Conservation (phyloP, 768 basidiomycete genomes). For the Collybia sp. region DNA sequence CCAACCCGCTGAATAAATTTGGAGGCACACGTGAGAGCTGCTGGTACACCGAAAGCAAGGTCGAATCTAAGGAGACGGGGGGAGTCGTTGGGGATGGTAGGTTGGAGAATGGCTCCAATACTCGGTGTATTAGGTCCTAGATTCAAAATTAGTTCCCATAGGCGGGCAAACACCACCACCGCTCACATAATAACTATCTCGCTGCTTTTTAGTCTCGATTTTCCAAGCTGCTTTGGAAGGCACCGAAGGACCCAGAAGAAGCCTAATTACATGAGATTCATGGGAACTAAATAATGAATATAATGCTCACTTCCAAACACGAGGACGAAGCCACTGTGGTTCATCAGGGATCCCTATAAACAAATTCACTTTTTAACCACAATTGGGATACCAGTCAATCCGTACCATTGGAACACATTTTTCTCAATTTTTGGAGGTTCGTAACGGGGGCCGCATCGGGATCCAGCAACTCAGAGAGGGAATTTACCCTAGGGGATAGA, state of each 20-base stretch:
- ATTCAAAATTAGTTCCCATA: slow-evolving; percentile 5
- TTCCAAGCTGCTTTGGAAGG: slow-evolving; percentile 53
- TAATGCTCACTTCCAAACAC: slow-evolving; percentile 67
- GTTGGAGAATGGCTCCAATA: slow-evolving; percentile 49
- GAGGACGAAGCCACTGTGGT: slow-evolving; percentile 71
- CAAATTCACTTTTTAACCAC: slow-evolving; percentile 7
- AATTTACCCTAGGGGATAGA: slow-evolving; percentile 35
- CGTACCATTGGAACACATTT: slow-evolving; percentile 59
- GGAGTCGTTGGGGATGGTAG: slow-evolving; percentile 37
- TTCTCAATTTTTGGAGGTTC: slow-evolving; percentile 51
- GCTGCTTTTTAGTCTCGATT: slow-evolving; percentile 51
- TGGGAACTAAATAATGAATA: slow-evolving; percentile 1
- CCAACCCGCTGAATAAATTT: slow-evolving; percentile 43
- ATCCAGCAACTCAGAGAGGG: slow-evolving; percentile 60
- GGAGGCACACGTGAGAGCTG: slow-evolving; percentile 54
- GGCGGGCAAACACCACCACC: not conserved
- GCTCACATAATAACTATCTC: slow-evolving; percentile 72
- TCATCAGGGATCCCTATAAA: slow-evolving; percentile 64
- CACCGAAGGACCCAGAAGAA: slow-evolving; percentile 63
- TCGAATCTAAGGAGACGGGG: slow-evolving; percentile 37
- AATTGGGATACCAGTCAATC: not conserved
- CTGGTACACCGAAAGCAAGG: slow-evolving; percentile 44
- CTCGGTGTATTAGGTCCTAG: slow-evolving; percentile 65
- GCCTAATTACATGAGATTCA: slow-evolving; percentile 25
- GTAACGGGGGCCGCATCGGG: slow-evolving; percentile 41